Evolutionary conservation across 257 asterid species (phyloP).

Genomic region (Ophiorrhiza pumila): DNA sequence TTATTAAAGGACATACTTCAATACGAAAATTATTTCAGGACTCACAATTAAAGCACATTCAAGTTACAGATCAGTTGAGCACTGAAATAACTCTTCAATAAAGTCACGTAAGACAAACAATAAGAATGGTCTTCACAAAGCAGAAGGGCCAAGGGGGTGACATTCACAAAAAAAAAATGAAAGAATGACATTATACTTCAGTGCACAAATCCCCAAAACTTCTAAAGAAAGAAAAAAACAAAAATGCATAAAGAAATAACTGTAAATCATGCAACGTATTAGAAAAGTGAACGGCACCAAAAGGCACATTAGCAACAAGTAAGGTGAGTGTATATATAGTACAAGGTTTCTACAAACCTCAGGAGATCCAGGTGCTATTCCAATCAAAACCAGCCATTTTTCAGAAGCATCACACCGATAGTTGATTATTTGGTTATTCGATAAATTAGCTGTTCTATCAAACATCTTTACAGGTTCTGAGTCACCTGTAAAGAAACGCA

Average conservation of each 20-base stretch:
- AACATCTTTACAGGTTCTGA: constrained; percentile 92
- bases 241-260: background rate
- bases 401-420: constrained; percentile 96
- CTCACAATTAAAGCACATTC: background rate
- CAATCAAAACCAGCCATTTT: constrained; percentile 97
- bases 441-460: constrained; percentile 88
- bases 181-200: too few species aligned
- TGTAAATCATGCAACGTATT: too few species aligned
- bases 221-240: background rate
- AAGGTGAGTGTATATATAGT: too few species aligned
- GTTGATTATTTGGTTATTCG: constrained; percentile 91
- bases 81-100: background rate
- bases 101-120: background rate
- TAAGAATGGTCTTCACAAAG: background rate
- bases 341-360: constrained; percentile 52
- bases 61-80: background rate
- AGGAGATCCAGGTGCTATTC: constrained; percentile 95
- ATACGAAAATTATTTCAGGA: background rate
- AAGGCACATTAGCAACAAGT: background rate
- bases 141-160: background rate
- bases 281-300: background rate
- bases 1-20: too few species aligned
- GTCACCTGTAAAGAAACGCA: constrained; percentile 56
- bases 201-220: background rate
- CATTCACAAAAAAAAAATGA: too few species aligned